A percentile compares a stretch with the other conserved stretches of the same genome.
Conservation (phyloP, 495 filamentous ascomycete genomes). For the Elaphomyces granulatus region DNA sequence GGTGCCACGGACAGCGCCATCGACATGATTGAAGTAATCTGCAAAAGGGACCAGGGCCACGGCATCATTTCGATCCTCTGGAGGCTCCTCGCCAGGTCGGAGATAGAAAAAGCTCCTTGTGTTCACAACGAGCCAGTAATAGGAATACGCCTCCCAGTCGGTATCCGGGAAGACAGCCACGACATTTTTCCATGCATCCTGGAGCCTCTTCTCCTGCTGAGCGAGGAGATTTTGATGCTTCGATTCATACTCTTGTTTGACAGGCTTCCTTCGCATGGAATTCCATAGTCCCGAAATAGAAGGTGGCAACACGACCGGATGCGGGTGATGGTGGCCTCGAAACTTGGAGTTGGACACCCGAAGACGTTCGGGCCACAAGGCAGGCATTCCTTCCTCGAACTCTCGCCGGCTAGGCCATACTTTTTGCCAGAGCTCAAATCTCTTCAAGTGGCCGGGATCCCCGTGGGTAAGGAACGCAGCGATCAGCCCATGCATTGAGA, state of each 20-base stretch:
- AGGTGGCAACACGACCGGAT: conserved; percentile 21
- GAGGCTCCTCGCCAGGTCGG: conserved; percentile 34
- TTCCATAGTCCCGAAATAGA: conserved; percentile 28
- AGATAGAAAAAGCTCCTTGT: conserved; percentile 69
- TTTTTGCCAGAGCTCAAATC: conserved; percentile 44
- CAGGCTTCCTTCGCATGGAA: conserved; percentile 11
- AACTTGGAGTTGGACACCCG: conserved; percentile 12
- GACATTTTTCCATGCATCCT: conserved; percentile 44
- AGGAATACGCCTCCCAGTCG: conserved; percentile 40
- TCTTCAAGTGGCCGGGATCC: conserved; percentile 16
- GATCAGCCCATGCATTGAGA: conserved; percentile 52
- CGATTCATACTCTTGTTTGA: conserved; percentile 18
- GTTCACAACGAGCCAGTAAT: conserved; percentile 72
- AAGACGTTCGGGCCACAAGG: conserved; percentile 44
- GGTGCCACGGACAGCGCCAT: conserved; percentile 30
- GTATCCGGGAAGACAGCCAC: conserved; percentile 37
- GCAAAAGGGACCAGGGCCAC: conserved; percentile 76
- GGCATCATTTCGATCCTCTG: conserved; percentile 45
- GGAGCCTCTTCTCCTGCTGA: conserved; percentile 47
- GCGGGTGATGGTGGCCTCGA: background rate
- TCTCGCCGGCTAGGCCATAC: conserved; percentile 49
- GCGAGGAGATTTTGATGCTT: conserved; percentile 39
- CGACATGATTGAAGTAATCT: conserved; percentile 76
- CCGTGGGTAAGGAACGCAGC: conserved; percentile 52
- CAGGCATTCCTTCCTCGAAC: conserved; percentile 48